phyloP scores from a whole-genome alignment of 2,329 filamentous ascomycete species.

The Colletotrichum ledebouriae region DNA sequence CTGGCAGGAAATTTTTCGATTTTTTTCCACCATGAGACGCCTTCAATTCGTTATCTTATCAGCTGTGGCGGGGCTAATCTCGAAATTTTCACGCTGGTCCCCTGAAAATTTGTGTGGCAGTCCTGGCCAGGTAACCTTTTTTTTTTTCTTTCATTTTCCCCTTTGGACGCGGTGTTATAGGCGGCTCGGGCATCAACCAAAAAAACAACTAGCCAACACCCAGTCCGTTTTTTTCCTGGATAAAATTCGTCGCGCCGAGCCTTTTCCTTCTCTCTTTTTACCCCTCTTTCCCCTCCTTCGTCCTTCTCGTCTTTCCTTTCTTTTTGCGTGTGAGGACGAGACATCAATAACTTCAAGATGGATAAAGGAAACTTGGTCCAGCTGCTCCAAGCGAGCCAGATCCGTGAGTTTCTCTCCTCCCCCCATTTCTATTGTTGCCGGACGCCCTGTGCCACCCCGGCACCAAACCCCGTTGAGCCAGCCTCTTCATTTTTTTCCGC shows the following conservation, averaged over 20 bases:
- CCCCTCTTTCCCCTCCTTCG: conserved; percentile 27
- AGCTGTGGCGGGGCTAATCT: conserved; percentile 36
- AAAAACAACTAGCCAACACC: conserved; percentile 30
- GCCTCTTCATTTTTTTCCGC: conserved; percentile 34
- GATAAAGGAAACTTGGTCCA: conserved; percentile 81
- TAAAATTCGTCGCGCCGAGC: conserved; percentile 38
- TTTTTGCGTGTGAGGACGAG: conserved; percentile 37
- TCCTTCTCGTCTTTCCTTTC: conserved; percentile 19
- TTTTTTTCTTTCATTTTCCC: not conserved
- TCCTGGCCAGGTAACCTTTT: not conserved
- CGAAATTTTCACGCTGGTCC: conserved; percentile 43
- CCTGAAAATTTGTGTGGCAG: conserved; percentile 39
- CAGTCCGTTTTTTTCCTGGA: conserved; percentile 26
- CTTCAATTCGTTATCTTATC: conserved; percentile 42
- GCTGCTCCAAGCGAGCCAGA: conserved; percentile 88
- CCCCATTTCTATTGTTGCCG: not conserved
- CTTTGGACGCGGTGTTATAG: conserved; percentile 23
- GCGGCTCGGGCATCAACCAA: conserved; percentile 40
- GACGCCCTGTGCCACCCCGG: conserved; percentile 36
- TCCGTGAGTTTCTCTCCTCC: conserved; percentile 72
- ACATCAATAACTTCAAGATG: conserved; percentile 49
- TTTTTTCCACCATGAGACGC: not conserved
- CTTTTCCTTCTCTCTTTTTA: conserved; percentile 38
- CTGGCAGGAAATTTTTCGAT: conserved; percentile 38
- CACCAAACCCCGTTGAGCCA: conserved; percentile 37